A percentile compares a stretch with the other conserved stretches of the same genome.
phyloP scores from a whole-genome alignment of 805 yeast species.

The Candida takata region DNA sequence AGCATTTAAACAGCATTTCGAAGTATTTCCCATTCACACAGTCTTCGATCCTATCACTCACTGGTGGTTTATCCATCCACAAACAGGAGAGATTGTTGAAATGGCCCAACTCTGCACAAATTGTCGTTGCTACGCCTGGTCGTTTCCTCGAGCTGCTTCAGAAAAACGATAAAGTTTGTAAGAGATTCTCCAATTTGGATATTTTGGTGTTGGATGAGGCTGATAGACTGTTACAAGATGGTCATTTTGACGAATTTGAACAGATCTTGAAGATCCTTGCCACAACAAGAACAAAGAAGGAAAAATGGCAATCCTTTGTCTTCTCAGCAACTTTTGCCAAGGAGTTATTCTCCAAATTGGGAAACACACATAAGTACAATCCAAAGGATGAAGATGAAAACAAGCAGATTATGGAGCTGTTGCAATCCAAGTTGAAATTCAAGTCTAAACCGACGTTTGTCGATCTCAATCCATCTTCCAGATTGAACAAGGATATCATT shows the following conservation, averaged over 20 bases:
- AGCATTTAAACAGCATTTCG: constrained; percentile 58
- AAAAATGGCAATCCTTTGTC: constrained; percentile 75
- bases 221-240: constrained; percentile 89
- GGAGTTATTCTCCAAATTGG: constrained; percentile 73
- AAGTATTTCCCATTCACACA: constrained; percentile 44
- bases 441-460: constrained; percentile 62
- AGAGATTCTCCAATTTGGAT: constrained; percentile 37
- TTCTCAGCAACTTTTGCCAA: constrained; percentile 91
- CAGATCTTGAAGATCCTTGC: constrained; percentile 62
- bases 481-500: constrained; percentile 64
- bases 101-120: constrained; percentile 58
- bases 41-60: constrained; percentile 63
- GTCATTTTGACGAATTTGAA: constrained; percentile 91
- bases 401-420: constrained; percentile 56
- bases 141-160: constrained; percentile 78
- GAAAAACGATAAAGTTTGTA: constrained; percentile 40
- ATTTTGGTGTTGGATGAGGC: constrained; percentile 86
- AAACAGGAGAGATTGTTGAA: constrained; percentile 79
- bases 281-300: constrained; percentile 41
- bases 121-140: constrained; percentile 94
- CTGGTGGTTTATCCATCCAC: constrained; percentile 94
- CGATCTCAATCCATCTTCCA: constrained; percentile 82
- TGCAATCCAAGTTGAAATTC: constrained; percentile 67
- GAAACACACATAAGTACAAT: constrained; percentile 29
- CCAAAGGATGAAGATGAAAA: constrained; percentile 28